phyloP scores from a whole-genome alignment of 164 flowering plant genomes.

The Taxillus chinensis region DNA sequence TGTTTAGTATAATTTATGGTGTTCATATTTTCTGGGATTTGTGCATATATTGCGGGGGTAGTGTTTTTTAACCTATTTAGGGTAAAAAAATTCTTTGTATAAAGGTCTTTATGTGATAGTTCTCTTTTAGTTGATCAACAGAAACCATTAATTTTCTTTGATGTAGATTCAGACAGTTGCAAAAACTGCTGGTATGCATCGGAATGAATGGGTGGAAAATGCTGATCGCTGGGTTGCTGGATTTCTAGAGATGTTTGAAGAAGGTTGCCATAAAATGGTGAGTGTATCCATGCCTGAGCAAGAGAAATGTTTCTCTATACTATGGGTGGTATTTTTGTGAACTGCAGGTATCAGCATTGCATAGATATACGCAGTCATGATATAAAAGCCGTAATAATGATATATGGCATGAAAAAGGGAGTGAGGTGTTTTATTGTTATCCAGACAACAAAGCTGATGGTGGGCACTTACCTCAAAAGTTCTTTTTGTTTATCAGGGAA shows the following conservation, averaged over 20 bases:
- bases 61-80: too few relatives aligned
- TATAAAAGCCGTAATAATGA: too few relatives aligned
- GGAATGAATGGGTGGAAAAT: conserved; percentile 71
- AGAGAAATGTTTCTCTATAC: neutral
- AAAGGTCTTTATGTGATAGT: too few relatives aligned
- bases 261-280: conserved; percentile 83
- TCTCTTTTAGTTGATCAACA: neutral
- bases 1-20: too few relatives aligned
- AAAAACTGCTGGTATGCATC: conserved; percentile 54
- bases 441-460: too few relatives aligned
- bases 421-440: too few relatives aligned
- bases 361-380: neutral
- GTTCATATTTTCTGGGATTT: too few relatives aligned
- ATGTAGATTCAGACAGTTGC: conserved; percentile 63
- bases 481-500: conserved; percentile 31
- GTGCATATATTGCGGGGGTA: too few relatives aligned
- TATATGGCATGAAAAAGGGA: too few relatives aligned
- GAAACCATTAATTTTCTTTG: neutral
- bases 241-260: conserved; percentile 82
- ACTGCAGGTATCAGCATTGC: neutral
- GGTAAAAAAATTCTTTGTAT: too few relatives aligned
- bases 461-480: neutral
- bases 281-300: neutral
- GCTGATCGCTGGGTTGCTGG: conserved; percentile 80
- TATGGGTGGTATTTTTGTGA: neutral